A percentile compares a stretch with the other conserved stretches of the same genome.
phyloP scores from a whole-genome alignment of 2,329 filamentous ascomycete species.

The Fusarium metavorans region DNA sequence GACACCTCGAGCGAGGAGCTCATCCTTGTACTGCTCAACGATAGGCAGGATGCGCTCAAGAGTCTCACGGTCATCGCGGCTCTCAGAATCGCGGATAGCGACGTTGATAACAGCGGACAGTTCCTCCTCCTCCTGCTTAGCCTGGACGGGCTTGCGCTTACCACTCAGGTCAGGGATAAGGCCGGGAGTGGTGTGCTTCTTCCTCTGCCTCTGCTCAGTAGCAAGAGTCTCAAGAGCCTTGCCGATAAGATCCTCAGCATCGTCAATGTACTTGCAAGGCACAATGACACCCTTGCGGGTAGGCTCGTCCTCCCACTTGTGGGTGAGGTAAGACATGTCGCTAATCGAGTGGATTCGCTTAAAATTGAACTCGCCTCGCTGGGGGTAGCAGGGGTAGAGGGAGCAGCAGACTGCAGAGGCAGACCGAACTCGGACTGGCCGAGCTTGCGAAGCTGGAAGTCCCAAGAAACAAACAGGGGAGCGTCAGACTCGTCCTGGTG shows the following conservation, averaged over 20 bases:
- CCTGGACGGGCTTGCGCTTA: slow-evolving; percentile 69
- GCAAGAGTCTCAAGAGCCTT: slow-evolving; percentile 90
- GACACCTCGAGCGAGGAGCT: slow-evolving; percentile 83
- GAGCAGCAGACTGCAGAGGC: slow-evolving; percentile 81
- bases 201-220: slow-evolving; percentile 67
- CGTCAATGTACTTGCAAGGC: slow-evolving; percentile 92
- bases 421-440: slow-evolving; percentile 91
- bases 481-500: slow-evolving; percentile 78
- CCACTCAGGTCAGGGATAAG: slow-evolving; percentile 79
- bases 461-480: slow-evolving; percentile 89
- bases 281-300: slow-evolving; percentile 93
- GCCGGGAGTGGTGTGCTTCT: slow-evolving; percentile 63
- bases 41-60: slow-evolving; percentile 80
- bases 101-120: slow-evolving; percentile 93
- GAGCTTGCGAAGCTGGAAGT: slow-evolving; percentile 94
- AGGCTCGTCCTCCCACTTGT: slow-evolving; percentile 80
- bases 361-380: slow-evolving; percentile 69
- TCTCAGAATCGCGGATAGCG: slow-evolving; percentile 89
- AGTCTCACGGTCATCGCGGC: slow-evolving; percentile 83
- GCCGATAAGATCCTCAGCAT: slow-evolving; percentile 86
- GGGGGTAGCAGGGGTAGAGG: slow-evolving; percentile 86
- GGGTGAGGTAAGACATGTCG: slow-evolving; percentile 90
- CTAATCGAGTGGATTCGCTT: slow-evolving; percentile 94
- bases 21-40: slow-evolving; percentile 84
- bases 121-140: slow-evolving; percentile 67